Evolutionary conservation across 495 filamentous ascomycete genomes (phyloP), one percentile per base, ranked within the genome.

Genomic region (Patellaria atrata): DNA sequence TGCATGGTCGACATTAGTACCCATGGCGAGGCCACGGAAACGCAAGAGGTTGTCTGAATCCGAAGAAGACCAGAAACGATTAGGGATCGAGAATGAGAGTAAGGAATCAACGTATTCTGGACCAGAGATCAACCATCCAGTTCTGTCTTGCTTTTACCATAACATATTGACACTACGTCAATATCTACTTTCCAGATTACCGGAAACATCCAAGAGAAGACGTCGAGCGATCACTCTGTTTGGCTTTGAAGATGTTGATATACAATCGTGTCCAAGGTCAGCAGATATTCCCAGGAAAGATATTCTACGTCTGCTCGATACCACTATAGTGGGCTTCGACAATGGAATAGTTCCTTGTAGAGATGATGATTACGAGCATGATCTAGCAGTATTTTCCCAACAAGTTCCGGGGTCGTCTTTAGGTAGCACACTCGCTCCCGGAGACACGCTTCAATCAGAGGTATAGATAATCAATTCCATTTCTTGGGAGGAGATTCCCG

Each of bases 61-160:
- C n/a, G n/a, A n/a, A n/a, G n/a, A n/a, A n/a, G n/a, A n/a, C n/a
- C n/a, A n/a, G n/a, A n/a, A n/a, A n/a, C n/a, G n/a, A n/a, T n/a
- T n/a, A n/a, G n/a, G n/a, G n/a, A n/a, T n/a, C n/a, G n/a, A n/a
- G n/a, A n/a, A n/a, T n/a, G n/a, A n/a, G n/a, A n/a, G n/a, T n/a
- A n/a, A n/a, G n/a, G n/a, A n/a, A n/a, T n/a, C n/a, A n/a, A n/a
- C n/a, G n/a, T n/a, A n/a, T n/a, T n/a, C n/a, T n/a, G n/a, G n/a
- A n/a, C 27, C 38, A 30, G 24, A 17, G 26, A 22, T 38, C 34
- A 57, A 64, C 17, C 77, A 84, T 56, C 72, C 75, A 13, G 65
- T 92, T 18, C 66, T 96, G 32, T 69, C 64, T 28, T 65, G 72
- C 40, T 91, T 81, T 60, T 94, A 92, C 57, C 56, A 63, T 3